Evolutionary conservation across 805 yeast species (phyloP).

Genomic region (Wickerhamomyces bisporus): DNA sequence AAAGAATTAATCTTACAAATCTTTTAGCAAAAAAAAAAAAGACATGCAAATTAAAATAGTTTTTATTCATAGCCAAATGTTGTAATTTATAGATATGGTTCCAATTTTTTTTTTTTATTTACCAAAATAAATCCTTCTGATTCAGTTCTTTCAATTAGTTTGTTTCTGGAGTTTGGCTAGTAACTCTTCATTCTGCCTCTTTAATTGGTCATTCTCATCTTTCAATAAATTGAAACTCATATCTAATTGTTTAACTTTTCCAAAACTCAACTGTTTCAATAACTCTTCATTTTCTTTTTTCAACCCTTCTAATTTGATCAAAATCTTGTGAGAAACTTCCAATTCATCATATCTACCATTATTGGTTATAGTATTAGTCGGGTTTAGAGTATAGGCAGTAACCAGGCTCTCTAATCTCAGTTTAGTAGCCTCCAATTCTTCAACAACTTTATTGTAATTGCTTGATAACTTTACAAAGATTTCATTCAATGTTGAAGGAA

Average conservation of each 20-base stretch:
- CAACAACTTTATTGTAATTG: slow-evolving; percentile 39
- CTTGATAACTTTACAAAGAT: slow-evolving; percentile 45
- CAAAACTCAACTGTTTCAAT: slow-evolving; percentile 65
- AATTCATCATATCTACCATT: slow-evolving; percentile 67
- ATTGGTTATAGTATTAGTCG: slow-evolving; percentile 40
- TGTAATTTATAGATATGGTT: too few relatives aligned
- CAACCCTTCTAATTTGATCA: slow-evolving; percentile 54
- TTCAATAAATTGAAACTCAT: slow-evolving; percentile 61
- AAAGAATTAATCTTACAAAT: background rate
- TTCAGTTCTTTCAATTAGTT: background rate
- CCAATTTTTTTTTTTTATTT: too few relatives aligned
- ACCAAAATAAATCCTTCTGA: too few relatives aligned
- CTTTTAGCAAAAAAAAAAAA: background rate
- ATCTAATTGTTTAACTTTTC: slow-evolving; percentile 68
- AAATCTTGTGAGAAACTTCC: slow-evolving; percentile 68
- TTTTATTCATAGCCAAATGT: too few relatives aligned
- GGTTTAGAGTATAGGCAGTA: slow-evolving; percentile 50
- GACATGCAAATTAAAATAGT: too few relatives aligned
- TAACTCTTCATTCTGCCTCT: slow-evolving; percentile 22
- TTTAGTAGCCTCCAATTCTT: slow-evolving; percentile 59
- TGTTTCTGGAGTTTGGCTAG: background rate
- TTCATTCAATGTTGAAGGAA: slow-evolving; percentile 41
- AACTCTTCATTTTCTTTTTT: slow-evolving; percentile 67
- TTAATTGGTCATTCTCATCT: slow-evolving; percentile 43
- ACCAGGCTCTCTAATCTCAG: slow-evolving; percentile 55